Base-by-base conservation (phyloP, 2,329 filamentous ascomycete genomes). In the Venturiaceae sp. region DNA sequence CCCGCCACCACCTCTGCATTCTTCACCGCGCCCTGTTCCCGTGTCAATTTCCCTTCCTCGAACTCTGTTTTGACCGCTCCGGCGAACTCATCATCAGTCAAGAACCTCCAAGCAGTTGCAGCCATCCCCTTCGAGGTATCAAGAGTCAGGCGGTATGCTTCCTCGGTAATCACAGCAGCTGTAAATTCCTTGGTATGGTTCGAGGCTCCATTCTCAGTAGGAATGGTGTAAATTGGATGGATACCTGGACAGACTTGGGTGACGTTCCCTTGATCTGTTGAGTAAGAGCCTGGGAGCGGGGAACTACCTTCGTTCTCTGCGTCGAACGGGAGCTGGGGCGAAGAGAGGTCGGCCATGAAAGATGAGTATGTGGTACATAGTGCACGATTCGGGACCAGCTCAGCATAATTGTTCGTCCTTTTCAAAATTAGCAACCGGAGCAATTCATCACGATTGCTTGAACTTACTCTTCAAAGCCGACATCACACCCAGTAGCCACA, bases 81-180 rank as follows among this genome's bases (percentile, higher is more conserved):
- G 11, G 61, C 63, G 19, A 63, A 53, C 1, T 60, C 53, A n/a
- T 63, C 62, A 33, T 66, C 63, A 1, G 59, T 56, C 34, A 66
- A 54, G 3, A 66, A 60, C 23, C 61, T 56, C 50, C 64, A 46
- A 3, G 63, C 63, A 9, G 65, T 33, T 61, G 65, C 64, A 3
- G 76, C 76, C 69, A 80, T 70, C 0, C 75, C 75, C 63, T 78
- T 79, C 0, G 72, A 75, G 34, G 74, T 74, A 47, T 71, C 67
- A 2, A 80, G 63, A 0, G 77, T 75, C 16, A 70, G 68, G 0
- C 64, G 63, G 59, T 77, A 74, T 0, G 75, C 73, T 19, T 61
- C 60, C 8, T 58, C 65, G 36, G 67, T 76, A 53, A 61, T 73
- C 2, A 79, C 77, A 0, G 74, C 75, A 0, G 69, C 71, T 0